These are phyloP conservation scores for Tricholoma bakamatsutake DNA, from an alignment of 768 basidiomycete species.

Conservation along the genomic window DNA sequence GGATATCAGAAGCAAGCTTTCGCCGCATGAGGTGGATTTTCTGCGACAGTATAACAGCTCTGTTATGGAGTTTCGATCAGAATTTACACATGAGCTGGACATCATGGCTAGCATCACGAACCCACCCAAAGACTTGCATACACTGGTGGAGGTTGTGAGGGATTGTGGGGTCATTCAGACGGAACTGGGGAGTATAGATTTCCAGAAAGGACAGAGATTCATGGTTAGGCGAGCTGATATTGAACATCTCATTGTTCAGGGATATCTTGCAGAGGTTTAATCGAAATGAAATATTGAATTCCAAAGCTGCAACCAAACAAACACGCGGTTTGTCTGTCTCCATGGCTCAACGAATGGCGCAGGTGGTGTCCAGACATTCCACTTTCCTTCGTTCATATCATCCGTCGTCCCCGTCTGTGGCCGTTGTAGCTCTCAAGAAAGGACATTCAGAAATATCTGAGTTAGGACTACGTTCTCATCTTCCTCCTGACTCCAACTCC, in stretches of 20 bases:
- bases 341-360: conserved; percentile 2
- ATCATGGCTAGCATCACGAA: conserved; percentile 75
- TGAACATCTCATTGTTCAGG: conserved; percentile 91
- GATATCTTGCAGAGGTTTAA: conserved; percentile 83
- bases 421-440: background rate
- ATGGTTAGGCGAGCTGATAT: conserved; percentile 86
- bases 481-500: conserved; percentile 29
- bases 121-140: conserved; percentile 88
- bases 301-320: background rate
- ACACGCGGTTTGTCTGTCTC: background rate
- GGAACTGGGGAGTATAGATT: conserved; percentile 86
- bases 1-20: conserved; percentile 66
- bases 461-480: conserved; percentile 29
- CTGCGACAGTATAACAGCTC: conserved; percentile 65
- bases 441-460: conserved; percentile 14
- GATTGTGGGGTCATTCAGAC: conserved; percentile 93
- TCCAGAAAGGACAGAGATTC: conserved; percentile 84
- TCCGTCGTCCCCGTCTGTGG: background rate
- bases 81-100: conserved; percentile 84
- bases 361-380: background rate
- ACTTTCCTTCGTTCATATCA: background rate
- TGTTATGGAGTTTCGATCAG: conserved; percentile 78
- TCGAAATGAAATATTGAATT: background rate
- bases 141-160: conserved; percentile 77
- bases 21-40: conserved; percentile 61